Percentiles rank a stretch among this genome's conserved stretches.
These are phyloP conservation scores for Saraca asoca DNA, from an alignment of 331 rosid genomes.

Conservation along the genomic window DNA sequence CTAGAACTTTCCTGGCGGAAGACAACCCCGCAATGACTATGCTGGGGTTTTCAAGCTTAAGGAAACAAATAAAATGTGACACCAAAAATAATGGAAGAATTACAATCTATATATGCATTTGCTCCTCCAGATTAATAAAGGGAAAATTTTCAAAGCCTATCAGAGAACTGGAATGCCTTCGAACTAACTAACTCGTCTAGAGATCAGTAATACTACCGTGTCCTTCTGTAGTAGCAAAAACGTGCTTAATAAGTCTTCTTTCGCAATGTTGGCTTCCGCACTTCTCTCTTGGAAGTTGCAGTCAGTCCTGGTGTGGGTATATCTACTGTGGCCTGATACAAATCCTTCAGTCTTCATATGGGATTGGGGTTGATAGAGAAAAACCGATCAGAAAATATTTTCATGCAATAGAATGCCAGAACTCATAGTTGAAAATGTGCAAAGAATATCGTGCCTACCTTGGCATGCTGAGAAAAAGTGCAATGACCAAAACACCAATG, in stretches of 20 bases:
- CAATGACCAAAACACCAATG: slow-evolving; percentile 66
- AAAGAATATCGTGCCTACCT: slow-evolving; percentile 55
- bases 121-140: not conserved
- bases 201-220: slow-evolving; percentile 31
- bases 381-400: slow-evolving; percentile 29
- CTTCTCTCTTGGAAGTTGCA: slow-evolving; percentile 62
- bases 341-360: slow-evolving; percentile 67
- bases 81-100: too few relatives aligned
- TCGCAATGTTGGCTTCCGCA: slow-evolving; percentile 66
- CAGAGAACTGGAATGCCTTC: slow-evolving; percentile 36
- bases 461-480: slow-evolving; percentile 72
- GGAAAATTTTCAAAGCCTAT: slow-evolving; percentile 28
- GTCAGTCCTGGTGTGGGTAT: slow-evolving; percentile 72
- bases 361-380: slow-evolving; percentile 4
- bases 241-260: slow-evolving; percentile 72
- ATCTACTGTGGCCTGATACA: slow-evolving; percentile 69
- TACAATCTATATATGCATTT: not conserved
- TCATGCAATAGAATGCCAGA: slow-evolving; percentile 16
- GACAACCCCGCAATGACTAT: too few relatives aligned
- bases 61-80: too few relatives aligned
- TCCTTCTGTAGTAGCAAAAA: slow-evolving; percentile 16
- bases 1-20: too few relatives aligned
- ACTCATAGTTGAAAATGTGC: slow-evolving; percentile 25
- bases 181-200: slow-evolving; percentile 42
- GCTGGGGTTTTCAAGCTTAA: too few relatives aligned